phyloP scores from a whole-genome alignment of 805 yeast genomes.

The Zygosaccharomyces gambellarensis region DNA sequence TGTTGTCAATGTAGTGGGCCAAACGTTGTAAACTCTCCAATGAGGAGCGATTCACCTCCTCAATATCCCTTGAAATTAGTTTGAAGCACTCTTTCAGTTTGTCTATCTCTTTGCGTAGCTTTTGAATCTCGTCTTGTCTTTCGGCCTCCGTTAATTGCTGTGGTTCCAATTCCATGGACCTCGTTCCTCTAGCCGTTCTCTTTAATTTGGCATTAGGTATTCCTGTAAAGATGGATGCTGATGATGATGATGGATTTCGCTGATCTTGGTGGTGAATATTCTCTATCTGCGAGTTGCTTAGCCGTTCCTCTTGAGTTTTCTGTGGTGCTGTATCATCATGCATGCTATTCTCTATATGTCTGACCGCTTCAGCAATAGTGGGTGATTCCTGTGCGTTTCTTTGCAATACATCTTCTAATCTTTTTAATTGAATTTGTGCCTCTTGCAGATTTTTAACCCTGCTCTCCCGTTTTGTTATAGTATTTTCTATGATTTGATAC shows the following conservation, averaged over 20 bases:
- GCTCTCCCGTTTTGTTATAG: slow-evolving; percentile 35
- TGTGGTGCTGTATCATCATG: not conserved
- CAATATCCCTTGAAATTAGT: slow-evolving; percentile 36
- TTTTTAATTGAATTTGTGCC: slow-evolving; percentile 32
- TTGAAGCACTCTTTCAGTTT: slow-evolving; percentile 39
- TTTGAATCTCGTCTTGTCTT: slow-evolving; percentile 36
- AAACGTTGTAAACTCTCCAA: slow-evolving; percentile 29
- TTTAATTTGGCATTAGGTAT: slow-evolving; percentile 1
- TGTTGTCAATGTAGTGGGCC: slow-evolving; percentile 25
- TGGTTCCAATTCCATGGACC: slow-evolving; percentile 26
- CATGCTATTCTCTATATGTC: slow-evolving; percentile 7
- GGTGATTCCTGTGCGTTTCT: slow-evolving; percentile 36
- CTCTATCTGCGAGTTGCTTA: not conserved
- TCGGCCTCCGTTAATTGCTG: slow-evolving; percentile 35
- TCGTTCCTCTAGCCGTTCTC: slow-evolving; percentile 1
- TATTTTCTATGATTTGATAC: slow-evolving; percentile 38
- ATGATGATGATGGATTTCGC: not conserved
- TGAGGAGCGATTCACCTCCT: slow-evolving; percentile 35
- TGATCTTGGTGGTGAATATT: not conserved
- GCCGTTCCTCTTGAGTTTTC: not conserved
- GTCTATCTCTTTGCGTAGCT: slow-evolving; percentile 34
- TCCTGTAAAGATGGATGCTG: not conserved
- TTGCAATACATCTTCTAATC: slow-evolving; percentile 33
- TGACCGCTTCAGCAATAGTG: slow-evolving; percentile 21
- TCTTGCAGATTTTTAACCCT: slow-evolving; percentile 32